phyloP scores from a whole-genome alignment of 2,329 filamentous ascomycete genomes.

The Phialocephala subalpina region DNA sequence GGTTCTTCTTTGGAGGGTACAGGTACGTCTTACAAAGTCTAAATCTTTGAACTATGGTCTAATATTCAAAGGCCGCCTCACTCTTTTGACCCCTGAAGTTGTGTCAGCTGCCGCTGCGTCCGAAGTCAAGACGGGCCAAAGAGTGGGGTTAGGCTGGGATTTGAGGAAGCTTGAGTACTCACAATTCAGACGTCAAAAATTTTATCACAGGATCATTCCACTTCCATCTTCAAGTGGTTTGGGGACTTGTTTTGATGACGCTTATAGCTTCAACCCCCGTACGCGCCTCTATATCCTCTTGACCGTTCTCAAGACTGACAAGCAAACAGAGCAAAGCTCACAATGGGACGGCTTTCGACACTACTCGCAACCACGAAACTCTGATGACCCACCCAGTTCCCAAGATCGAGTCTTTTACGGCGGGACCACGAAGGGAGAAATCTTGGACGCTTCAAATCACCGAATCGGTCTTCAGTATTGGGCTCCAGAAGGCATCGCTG shows the following conservation, averaged over 20 bases:
- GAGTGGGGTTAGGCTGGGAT: slow-evolving; percentile 62
- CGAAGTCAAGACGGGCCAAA: slow-evolving; percentile 59
- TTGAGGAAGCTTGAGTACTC: slow-evolving; percentile 63
- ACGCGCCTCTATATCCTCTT: too few species aligned
- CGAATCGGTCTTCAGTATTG: slow-evolving; percentile 58
- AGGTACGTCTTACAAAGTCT: slow-evolving; percentile 18
- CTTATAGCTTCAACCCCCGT: slow-evolving; percentile 57
- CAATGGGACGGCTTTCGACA: slow-evolving; percentile 61
- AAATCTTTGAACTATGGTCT: neutral
- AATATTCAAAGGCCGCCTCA: slow-evolving; percentile 44
- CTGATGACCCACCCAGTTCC: slow-evolving; percentile 35
- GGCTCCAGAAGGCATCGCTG: slow-evolving; percentile 55
- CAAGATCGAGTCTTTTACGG: slow-evolving; percentile 56
- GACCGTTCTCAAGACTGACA: too few species aligned
- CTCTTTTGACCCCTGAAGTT: slow-evolving; percentile 59
- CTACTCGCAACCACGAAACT: slow-evolving; percentile 51
- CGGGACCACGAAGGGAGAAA: slow-evolving; percentile 54
- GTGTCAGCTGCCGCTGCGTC: slow-evolving; percentile 56
- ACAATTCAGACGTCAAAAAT: slow-evolving; percentile 59
- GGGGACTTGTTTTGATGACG: slow-evolving; percentile 57
- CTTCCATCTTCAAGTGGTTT: slow-evolving; percentile 39
- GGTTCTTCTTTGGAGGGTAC: slow-evolving; percentile 31
- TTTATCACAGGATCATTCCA: slow-evolving; percentile 58
- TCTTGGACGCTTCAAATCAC: slow-evolving; percentile 51
- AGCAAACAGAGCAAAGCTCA: slow-evolving; percentile 50